Evolutionary conservation across 257 asterid species (phyloP).

Genomic region (Petunia secreta): DNA sequence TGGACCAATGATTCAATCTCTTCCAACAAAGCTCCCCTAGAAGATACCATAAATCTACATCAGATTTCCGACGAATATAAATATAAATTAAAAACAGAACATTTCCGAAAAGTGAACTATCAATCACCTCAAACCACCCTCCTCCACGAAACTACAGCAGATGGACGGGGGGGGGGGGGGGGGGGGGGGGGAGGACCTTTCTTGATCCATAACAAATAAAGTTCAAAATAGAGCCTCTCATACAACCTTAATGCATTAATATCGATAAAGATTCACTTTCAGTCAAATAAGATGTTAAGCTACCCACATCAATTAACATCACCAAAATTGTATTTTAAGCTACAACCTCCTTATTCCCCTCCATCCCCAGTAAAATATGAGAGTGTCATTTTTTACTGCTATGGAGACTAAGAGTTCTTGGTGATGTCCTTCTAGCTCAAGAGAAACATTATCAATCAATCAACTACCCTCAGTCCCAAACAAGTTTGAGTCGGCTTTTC

Average conservation of each 20-base stretch:
- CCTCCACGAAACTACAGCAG: background rate
- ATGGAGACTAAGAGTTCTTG: no score
- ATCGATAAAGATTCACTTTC: background rate
- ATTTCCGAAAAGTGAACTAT: background rate
- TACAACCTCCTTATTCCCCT: background rate
- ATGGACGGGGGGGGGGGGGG: background rate
- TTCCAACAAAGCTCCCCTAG: slow-evolving; percentile 81
- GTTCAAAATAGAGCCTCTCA: background rate
- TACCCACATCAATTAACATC: background rate
- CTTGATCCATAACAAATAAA: background rate
- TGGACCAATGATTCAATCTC: slow-evolving; percentile 88
- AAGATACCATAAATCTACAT: slow-evolving; percentile 26
- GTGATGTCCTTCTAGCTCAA: no score
- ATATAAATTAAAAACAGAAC: background rate
- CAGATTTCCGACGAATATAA: slow-evolving; percentile 5
- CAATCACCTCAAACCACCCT: background rate
- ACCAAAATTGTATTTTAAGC: background rate
- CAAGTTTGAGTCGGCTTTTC: no score
- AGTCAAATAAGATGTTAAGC: background rate
- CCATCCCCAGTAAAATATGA: background rate
- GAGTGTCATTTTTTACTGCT: no score
- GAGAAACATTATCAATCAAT: no score
- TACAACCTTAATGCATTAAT: background rate
- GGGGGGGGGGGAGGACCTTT: background rate
- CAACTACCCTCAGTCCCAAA: no score